Evolutionary conservation across 1,139 yeast genomes (phyloP).

Genomic region (Sugiyamaella neomexicana): DNA sequence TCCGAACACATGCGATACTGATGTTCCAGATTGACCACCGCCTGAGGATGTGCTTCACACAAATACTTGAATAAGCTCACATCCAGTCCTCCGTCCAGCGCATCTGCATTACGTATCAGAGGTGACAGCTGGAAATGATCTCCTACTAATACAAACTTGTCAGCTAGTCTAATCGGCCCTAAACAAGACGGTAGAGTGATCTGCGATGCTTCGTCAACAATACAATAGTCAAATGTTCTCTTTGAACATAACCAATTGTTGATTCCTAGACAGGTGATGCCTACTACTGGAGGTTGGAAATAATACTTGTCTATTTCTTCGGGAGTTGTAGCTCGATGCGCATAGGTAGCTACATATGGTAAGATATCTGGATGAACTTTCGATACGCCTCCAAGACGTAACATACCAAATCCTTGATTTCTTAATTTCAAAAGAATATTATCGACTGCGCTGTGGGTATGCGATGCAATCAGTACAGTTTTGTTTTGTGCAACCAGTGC

Average conservation of each 20-base stretch:
- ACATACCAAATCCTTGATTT: conserved; percentile 48
- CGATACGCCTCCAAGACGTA: conserved; percentile 42
- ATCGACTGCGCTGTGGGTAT: conserved; percentile 95
- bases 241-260: conserved; percentile 55
- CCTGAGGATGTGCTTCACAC: conserved; percentile 68
- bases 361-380: conserved; percentile 64
- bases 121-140: conserved; percentile 95
- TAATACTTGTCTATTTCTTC: conserved; percentile 50
- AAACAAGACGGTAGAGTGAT: conserved; percentile 86
- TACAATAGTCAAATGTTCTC: conserved; percentile 78
- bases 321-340: conserved; percentile 24
- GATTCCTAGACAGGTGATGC: conserved; percentile 83
- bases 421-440: conserved; percentile 75
- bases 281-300: conserved; percentile 69
- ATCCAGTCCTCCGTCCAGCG: conserved; percentile 61
- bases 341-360: conserved; percentile 51
- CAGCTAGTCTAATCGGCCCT: conserved; percentile 80
- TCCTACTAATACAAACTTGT: conserved; percentile 85
- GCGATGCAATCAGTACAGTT: conserved; percentile 75
- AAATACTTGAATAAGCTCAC: conserved; percentile 72
- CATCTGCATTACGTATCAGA: conserved; percentile 60
- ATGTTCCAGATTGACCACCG: conserved; percentile 69
- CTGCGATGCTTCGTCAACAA: conserved; percentile 95
- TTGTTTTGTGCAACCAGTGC: conserved; percentile 60
- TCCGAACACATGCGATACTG: conserved; percentile 95